These are phyloP conservation scores for Lasiodiplodia citricola DNA, from an alignment of 2,329 filamentous ascomycete genomes.

Conservation along the genomic window DNA sequence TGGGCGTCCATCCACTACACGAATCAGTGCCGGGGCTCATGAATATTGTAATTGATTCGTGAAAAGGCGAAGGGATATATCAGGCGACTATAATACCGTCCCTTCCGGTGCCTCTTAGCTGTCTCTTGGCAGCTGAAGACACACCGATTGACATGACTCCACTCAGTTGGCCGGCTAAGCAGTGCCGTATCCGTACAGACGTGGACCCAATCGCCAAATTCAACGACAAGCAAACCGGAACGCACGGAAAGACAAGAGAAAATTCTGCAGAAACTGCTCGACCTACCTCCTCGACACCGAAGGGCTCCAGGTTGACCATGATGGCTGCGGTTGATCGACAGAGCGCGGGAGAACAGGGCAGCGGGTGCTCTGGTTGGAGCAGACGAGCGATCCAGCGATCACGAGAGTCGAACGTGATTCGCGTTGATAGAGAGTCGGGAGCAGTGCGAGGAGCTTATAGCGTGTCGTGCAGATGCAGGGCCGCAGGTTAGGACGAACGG, in stretches of 20 bases:
- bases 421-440: background rate
- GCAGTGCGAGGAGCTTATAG: slow-evolving; percentile 16
- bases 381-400: slow-evolving; percentile 18
- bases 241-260: background rate
- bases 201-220: slow-evolving; percentile 5
- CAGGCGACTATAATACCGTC: background rate
- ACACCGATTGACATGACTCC: slow-evolving; percentile 7
- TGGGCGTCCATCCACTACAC: slow-evolving; percentile 63
- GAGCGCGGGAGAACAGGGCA: slow-evolving; percentile 19
- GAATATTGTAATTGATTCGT: background rate
- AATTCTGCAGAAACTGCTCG: background rate
- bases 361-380: slow-evolving; percentile 15
- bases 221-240: background rate
- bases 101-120: background rate
- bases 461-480: slow-evolving; percentile 21
- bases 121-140: slow-evolving; percentile 10
- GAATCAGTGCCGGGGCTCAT: slow-evolving; percentile 1
- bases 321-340: slow-evolving; percentile 6
- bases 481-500: background rate
- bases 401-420: slow-evolving; percentile 1
- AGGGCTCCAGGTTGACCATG: slow-evolving; percentile 30
- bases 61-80: background rate
- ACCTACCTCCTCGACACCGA: slow-evolving; percentile 24
- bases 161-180: background rate
- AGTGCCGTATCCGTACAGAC: slow-evolving; percentile 3